Conservation (phyloP, 1,139 yeast genomes). For the Fermentozyma sake region DNA sequence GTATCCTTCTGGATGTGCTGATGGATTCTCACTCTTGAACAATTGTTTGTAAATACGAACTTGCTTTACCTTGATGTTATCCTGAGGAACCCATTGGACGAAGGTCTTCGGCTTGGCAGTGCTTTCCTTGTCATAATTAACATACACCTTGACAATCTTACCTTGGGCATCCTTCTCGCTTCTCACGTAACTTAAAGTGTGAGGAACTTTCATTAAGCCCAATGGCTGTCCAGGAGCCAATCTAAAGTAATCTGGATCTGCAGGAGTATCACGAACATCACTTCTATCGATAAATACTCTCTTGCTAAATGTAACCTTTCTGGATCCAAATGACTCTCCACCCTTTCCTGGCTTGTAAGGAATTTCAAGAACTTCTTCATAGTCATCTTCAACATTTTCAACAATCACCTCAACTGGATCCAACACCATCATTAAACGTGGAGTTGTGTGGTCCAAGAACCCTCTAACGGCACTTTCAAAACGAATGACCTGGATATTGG, state of each 20-base stretch:
- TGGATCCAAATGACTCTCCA: conserved; percentile 47
- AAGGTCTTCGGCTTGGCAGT: conserved; percentile 77
- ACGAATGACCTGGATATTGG: conserved; percentile 85
- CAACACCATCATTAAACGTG: conserved; percentile 89
- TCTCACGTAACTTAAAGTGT: conserved; percentile 69
- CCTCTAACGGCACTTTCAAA: conserved; percentile 87
- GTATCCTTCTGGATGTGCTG: conserved; percentile 82
- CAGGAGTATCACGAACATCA: conserved; percentile 64
- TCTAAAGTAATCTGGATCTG: conserved; percentile 68
- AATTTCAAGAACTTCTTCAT: conserved; percentile 62
- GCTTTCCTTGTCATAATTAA: conserved; percentile 69
- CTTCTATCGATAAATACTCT: conserved; percentile 76
- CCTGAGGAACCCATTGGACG: conserved; percentile 93
- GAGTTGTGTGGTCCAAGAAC: conserved; percentile 85
- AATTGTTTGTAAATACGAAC: conserved; percentile 85
- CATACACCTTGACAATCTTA: conserved; percentile 64
- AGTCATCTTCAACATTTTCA: conserved; percentile 77
- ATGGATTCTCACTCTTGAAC: conserved; percentile 89
- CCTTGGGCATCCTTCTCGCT: conserved; percentile 64
- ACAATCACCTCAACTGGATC: conserved; percentile 82
- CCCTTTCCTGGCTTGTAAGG: conserved; percentile 88
- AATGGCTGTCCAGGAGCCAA: conserved; percentile 92
- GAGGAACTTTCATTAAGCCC: conserved; percentile 92
- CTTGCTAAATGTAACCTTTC: conserved; percentile 74
- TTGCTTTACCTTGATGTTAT: conserved; percentile 57